Base-by-base conservation (phyloP, 306 rosid species). In the Begonia fuchsioides region DNA sequence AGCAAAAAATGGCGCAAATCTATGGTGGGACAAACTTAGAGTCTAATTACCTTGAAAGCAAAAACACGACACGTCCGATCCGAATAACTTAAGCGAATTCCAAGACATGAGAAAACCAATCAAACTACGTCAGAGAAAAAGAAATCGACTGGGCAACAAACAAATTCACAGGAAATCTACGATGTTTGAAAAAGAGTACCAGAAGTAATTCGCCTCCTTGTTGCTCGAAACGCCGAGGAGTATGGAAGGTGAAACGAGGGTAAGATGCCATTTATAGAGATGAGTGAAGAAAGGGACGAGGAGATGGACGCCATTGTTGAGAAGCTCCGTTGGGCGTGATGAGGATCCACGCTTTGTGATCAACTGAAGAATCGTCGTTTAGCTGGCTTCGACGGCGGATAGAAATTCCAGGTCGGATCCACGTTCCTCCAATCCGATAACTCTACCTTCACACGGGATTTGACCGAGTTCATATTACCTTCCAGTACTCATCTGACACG, bases 261-360 rank as follows among this genome's bases (percentile, higher is more conserved):
- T 11, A 51, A 38, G 6, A 44, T 39, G 39, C 75, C 78, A 78
- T 88, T 88, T 83, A 88, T 88, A 84, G 68, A 59, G 10, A 52
- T 40, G 55, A 67, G 13, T 0, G 58, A 26, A 47, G 45, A 26
- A 54, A 50, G 44, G 53, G 9, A 52, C 35, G 51, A 46, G 57
- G 45, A 59, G 60, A 38, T 66, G 16, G 70, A 74, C 65, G 41
- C 75, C 97, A 88, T 84, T 53, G 72, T 57, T 81, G 54, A 50
- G 44, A 17, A 17, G 9, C 46, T 45, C 3, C 46, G 45, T 61
- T 47, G 39, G 53, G 32, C 55, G 50, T 58, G 54, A 65, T 50
- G 53, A 59, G 47, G 10, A 15, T 49, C 62, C 50, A 66, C 57
- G 52, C 35, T 10, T 16, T 38, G 14, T 2, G 12, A 1, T 2